Percentiles rank a stretch among this genome's conserved stretches.
These are phyloP conservation scores for Crithidia brevicula DNA, from an alignment of 208 protist species.

Conservation along the genomic window DNA sequence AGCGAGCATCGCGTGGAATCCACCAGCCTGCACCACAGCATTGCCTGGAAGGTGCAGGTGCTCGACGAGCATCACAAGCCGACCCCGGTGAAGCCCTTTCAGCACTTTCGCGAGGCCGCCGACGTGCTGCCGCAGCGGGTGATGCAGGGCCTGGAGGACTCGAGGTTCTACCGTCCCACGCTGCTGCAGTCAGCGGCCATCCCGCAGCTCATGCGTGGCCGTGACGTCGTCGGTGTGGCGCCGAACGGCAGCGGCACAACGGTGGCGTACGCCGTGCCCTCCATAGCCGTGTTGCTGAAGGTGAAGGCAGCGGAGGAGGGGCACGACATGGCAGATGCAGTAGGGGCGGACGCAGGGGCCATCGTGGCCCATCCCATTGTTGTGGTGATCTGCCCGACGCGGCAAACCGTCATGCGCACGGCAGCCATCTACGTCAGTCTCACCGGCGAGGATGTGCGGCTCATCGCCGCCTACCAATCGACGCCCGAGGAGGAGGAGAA, in stretches of 20 bases:
- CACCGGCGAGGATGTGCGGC: slow-evolving; percentile 62
- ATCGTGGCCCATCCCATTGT: slow-evolving; percentile 71
- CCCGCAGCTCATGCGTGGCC: slow-evolving; percentile 79
- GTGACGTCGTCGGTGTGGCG: slow-evolving; percentile 94
- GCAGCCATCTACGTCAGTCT: slow-evolving; percentile 88
- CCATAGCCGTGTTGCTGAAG: slow-evolving; percentile 46
- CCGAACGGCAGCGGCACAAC: slow-evolving; percentile 97
- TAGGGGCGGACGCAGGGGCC: neutral
- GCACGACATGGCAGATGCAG: neutral
- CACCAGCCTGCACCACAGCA: slow-evolving; percentile 41
- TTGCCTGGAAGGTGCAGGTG: slow-evolving; percentile 48
- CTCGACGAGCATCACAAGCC: slow-evolving; percentile 58
- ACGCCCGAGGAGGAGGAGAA: slow-evolving; percentile 53
- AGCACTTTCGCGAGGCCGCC: slow-evolving; percentile 50
- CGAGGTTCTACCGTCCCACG: slow-evolving; percentile 63
- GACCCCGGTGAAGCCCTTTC: slow-evolving; percentile 36
- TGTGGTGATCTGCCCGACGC: slow-evolving; percentile 96
- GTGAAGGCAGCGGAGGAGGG: slow-evolving; percentile 9
- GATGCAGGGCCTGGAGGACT: slow-evolving; percentile 38
- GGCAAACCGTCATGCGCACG: slow-evolving; percentile 96
- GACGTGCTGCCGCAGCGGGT: slow-evolving; percentile 55
- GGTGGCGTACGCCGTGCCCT: slow-evolving; percentile 95
- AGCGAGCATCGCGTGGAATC: slow-evolving; percentile 36
- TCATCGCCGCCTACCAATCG: slow-evolving; percentile 30
- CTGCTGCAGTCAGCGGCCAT: slow-evolving; percentile 86